A percentile compares a stretch with the other conserved stretches of the same genome.
Conservation (phyloP, 2,329 filamentous ascomycete genomes). For the Fusarium coicis region DNA sequence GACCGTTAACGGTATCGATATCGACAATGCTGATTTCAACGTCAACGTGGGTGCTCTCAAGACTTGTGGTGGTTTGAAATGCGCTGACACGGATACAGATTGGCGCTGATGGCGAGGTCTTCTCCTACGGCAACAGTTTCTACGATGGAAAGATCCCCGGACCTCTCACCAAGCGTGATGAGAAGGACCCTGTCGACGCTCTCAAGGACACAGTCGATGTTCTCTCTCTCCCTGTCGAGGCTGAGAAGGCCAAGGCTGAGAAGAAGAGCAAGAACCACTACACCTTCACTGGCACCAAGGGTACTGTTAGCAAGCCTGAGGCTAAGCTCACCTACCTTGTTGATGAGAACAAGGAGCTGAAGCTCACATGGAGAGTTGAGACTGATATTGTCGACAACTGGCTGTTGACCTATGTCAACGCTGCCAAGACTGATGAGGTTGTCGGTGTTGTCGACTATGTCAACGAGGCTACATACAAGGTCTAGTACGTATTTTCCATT, state of each 20-base stretch:
- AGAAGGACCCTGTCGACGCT: conserved; percentile 56
- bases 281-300: conserved; percentile 59
- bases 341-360: conserved; percentile 58
- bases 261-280: conserved; percentile 46
- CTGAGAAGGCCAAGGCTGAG: conserved; percentile 41
- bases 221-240: conserved; percentile 48
- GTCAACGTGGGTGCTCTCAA: conserved; percentile 61
- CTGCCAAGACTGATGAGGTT: conserved; percentile 57
- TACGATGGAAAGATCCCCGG: conserved; percentile 56
- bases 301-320: conserved; percentile 62
- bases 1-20: conserved; percentile 66
- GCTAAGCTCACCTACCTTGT: conserved; percentile 66
- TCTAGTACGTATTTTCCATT: conserved; percentile 50
- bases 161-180: conserved; percentile 53
- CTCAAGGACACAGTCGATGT: conserved; percentile 53
- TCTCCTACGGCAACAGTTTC: conserved; percentile 66
- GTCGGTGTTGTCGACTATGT: conserved; percentile 68
- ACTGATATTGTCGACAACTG: conserved; percentile 67
- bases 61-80: fast-evolving
- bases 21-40: conserved; percentile 71
- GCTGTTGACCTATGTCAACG: conserved; percentile 69
- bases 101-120: conserved; percentile 62
- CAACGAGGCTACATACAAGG: conserved; percentile 64
- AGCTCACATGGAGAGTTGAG: conserved; percentile 67
- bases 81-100: conserved; percentile 47